Evolutionary conservation across 1,284 basidiomycete genomes (phyloP), one percentile per base, ranked within the genome.

Genomic region (Ustilago vetiveriae): DNA sequence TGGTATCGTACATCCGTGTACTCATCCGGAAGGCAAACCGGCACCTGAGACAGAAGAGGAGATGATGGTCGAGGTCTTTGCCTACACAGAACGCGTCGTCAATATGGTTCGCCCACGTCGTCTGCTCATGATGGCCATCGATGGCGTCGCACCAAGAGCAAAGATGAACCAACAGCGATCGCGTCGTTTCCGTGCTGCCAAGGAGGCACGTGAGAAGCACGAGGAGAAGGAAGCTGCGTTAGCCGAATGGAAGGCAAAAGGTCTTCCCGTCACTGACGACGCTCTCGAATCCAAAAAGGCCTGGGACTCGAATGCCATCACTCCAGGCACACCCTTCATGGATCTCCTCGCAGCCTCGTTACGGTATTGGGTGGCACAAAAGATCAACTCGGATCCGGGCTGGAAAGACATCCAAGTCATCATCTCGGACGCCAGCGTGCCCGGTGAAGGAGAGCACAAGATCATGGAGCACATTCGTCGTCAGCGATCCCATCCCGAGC

Each of bases 81-180:
- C 87, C 48, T 98, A 99, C 85, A 99, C 96, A 0, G 94, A 98
- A 81, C 88, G 96, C 42, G 91, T 99, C 23, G 93, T 99, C 41
- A 93, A 94, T 83, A 98, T 98, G 95, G 84, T 97, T 45, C 86
- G 95, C 54, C 96, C 96, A 0, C 88, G 96, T 51, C 96, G 92
- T 83, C 85, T 99, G 16, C 86, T 99, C 42, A 93, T 98, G 86
- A 96, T 99, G 92, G 95, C 95, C 47, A 97, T 99, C 75, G 94
- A 98, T 81, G 96, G 95, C 60, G 96, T 98, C 32, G 95, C 95
- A 10, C 95, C 95, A 21, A 89, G 95, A 74, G 95, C 95, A 29
- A 98, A 98, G 85, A 98, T 98, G 95, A 98, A 98, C 82, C 96
- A 98, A 82, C 94, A 98, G 82, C 91, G 95, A 14, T 94, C 92